These are phyloP conservation scores for Phialophora macrospora DNA, from an alignment of 2,329 filamentous ascomycete species.

Conservation along the genomic window DNA sequence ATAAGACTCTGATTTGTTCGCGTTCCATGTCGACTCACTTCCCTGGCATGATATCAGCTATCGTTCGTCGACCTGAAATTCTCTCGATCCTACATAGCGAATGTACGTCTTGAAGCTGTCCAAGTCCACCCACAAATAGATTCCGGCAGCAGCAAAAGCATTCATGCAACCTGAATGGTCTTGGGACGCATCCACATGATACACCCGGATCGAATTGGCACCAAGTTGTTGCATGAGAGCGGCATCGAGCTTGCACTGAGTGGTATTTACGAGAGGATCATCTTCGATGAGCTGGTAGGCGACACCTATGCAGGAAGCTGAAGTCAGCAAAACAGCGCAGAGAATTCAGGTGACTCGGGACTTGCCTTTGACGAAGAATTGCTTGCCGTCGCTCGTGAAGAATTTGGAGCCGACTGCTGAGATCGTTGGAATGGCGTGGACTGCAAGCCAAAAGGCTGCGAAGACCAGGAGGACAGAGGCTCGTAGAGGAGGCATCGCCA, in stretches of 20 bases:
- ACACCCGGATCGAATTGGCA: constrained; percentile 83
- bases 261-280: constrained; percentile 76
- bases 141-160: constrained; percentile 76
- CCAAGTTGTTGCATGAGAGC: constrained; percentile 78
- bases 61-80: constrained; percentile 6
- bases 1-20: constrained; percentile 71
- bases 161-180: constrained; percentile 82
- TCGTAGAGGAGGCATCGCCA: constrained; percentile 23
- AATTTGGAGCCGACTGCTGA: constrained; percentile 77
- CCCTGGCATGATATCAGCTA: constrained; percentile 42
- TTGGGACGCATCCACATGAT: constrained; percentile 75
- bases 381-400: constrained; percentile 77
- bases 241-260: constrained; percentile 78
- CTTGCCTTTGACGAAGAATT: constrained; percentile 83
- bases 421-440: constrained; percentile 60
- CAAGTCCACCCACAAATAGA: constrained; percentile 83
- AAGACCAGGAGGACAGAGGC: constrained; percentile 26
- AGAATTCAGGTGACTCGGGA: background rate
- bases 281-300: constrained; percentile 70
- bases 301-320: constrained; percentile 60
- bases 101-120: constrained; percentile 58
- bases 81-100: constrained; percentile 44
- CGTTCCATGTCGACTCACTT: constrained; percentile 71
- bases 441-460: constrained; percentile 39
- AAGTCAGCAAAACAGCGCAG: constrained; percentile 4